Percentiles rank a stretch among this genome's conserved stretches.
phyloP scores from a whole-genome alignment of 352 stramenopile genomes.

The Peronospora farinosa region DNA sequence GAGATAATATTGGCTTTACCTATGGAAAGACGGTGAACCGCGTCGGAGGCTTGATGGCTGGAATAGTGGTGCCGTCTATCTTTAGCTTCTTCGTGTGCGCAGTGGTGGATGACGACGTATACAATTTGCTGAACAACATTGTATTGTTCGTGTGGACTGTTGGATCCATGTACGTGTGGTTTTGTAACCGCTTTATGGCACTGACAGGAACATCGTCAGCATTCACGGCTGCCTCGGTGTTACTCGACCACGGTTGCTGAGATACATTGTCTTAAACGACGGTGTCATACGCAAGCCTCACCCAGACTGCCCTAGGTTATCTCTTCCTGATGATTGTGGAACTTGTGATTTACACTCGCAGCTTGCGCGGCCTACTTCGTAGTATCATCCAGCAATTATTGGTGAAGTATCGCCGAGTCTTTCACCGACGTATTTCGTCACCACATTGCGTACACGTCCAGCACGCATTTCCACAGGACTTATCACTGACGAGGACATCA shows the following conservation, averaged over 20 bases:
- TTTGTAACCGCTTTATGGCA: slow-evolving; percentile 53
- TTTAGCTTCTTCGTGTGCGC: slow-evolving; percentile 79
- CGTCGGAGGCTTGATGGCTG: slow-evolving; percentile 49
- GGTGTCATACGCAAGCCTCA: slow-evolving; percentile 60
- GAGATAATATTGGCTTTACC: slow-evolving; percentile 60
- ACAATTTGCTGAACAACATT: slow-evolving; percentile 63
- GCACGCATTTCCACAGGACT: not conserved
- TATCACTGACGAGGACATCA: slow-evolving; percentile 25
- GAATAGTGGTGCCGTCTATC: slow-evolving; percentile 67
- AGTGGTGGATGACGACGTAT: slow-evolving; percentile 28
- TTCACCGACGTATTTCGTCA: slow-evolving; percentile 53
- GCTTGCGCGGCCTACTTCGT: slow-evolving; percentile 45
- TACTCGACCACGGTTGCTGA: slow-evolving; percentile 51
- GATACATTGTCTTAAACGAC: slow-evolving; percentile 20
- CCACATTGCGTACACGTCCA: slow-evolving; percentile 42
- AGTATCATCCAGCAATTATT: slow-evolving; percentile 54
- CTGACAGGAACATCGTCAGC: slow-evolving; percentile 69
- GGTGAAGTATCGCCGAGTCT: slow-evolving; percentile 36
- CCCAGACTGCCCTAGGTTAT: slow-evolving; percentile 62
- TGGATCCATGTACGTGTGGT: slow-evolving; percentile 69
- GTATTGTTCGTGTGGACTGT: slow-evolving; percentile 66
- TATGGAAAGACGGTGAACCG: slow-evolving; percentile 68
- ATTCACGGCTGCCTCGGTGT: slow-evolving; percentile 55
- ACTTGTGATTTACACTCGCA: slow-evolving; percentile 43
- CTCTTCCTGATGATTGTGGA: slow-evolving; percentile 66